Conservation (phyloP, 2,329 filamentous ascomycete genomes). For the Penicillium hordei region DNA sequence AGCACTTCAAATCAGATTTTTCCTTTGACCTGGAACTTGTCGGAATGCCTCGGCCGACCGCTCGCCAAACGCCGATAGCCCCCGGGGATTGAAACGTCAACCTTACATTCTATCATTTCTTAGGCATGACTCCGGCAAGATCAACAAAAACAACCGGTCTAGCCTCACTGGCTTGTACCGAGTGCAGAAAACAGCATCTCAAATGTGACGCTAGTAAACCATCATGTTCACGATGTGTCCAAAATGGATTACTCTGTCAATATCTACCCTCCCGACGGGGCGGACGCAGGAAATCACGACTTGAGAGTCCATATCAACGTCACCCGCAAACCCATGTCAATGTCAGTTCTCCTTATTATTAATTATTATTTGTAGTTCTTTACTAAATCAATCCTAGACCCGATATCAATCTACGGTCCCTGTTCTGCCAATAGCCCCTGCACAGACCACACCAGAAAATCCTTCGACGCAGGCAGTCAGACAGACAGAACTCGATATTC, state of each 20-base stretch:
- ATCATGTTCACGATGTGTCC: constrained; percentile 62
- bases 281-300: constrained; percentile 43
- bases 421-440: constrained; percentile 9
- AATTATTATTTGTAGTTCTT: not conserved
- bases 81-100: constrained; percentile 6
- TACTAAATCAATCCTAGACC: constrained; percentile 4
- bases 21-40: not conserved
- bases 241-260: constrained; percentile 59
- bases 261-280: constrained; percentile 71
- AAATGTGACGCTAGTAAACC: constrained; percentile 71
- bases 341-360: constrained; percentile 6
- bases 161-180: constrained; percentile 45
- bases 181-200: constrained; percentile 60
- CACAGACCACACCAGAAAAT: constrained; percentile 20
- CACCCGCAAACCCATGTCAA: constrained; percentile 13
- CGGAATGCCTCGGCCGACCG: constrained; percentile 1
- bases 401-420: constrained; percentile 11
- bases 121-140: constrained; percentile 20
- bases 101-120: not conserved
- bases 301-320: constrained; percentile 18
- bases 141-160: constrained; percentile 29
- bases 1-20: not conserved
- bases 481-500: constrained; percentile 17
- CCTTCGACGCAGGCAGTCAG: constrained; percentile 17
- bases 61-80: constrained; percentile 2